Evolutionary conservation across 768 basidiomycete species (phyloP), one percentile per base, ranked within the genome.

Genomic region (Boletus vermiculosoides): DNA sequence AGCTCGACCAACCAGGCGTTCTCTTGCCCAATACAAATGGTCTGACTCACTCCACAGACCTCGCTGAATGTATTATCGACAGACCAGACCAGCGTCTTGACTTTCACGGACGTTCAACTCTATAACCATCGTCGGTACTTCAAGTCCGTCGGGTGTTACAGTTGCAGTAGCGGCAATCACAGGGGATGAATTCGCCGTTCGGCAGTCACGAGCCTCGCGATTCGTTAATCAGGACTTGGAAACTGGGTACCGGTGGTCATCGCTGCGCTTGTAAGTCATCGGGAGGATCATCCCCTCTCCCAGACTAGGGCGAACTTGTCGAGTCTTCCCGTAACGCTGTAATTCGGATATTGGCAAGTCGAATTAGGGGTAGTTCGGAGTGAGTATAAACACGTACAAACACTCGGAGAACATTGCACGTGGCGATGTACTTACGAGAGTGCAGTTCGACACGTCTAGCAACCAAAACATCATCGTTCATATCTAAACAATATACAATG

Each of bases 391-490:
- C 31, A 48, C 15, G 22, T 2, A 23, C 23, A 48, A 48, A 48
- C 10, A 41, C 33, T 13, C 1, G 33, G 33, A 33, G 25, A n/a
- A n/a, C n/a, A n/a, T n/a, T n/a, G n/a, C n/a, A n/a, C n/a, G n/a
- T n/a, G n/a, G n/a, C n/a, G n/a, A n/a, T n/a, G 20, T 9, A 11
- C 20, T 11, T 20, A 20, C 11, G 39, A 12, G n/a, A 5, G 5
- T n/a, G 20, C 5, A 15, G 13, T 2, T 11, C 1, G 20, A 7
- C 16, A 40, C 22, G 1, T 15, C 15, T 12, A 16, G 10, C 23
- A 34, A 42, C 15, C 40, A 55, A 55, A 51, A 37, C n/a, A 54
- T 33, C n/a, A 54, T 33, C 30, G 5, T 55, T 62, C 45, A 54
- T 60, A 53, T 48, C 31, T 18, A 31, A 49, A 56, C 45, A 28